phyloP scores from a whole-genome alignment of 2,329 filamentous ascomycete genomes.

The Talaromyces sp. region DNA sequence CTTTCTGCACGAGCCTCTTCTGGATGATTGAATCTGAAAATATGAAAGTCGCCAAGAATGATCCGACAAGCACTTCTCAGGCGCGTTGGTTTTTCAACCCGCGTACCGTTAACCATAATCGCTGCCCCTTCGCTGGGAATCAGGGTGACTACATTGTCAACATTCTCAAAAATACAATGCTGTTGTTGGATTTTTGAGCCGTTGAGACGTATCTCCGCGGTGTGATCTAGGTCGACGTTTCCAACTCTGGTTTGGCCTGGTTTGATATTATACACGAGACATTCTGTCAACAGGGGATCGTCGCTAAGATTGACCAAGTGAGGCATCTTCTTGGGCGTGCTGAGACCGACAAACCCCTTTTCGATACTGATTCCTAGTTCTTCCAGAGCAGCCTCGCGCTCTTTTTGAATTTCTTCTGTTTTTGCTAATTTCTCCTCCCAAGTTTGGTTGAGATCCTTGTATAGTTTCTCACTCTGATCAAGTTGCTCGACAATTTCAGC shows the following conservation, averaged over 20 bases:
- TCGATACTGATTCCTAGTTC: slow-evolving; percentile 98
- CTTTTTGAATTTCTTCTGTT: slow-evolving; percentile 96
- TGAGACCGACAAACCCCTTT: slow-evolving; percentile 92
- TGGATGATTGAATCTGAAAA: slow-evolving; percentile 97
- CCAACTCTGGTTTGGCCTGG: slow-evolving; percentile 91
- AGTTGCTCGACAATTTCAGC: slow-evolving; percentile 97
- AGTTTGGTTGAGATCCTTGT: slow-evolving; percentile 93
- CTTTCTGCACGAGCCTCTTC: slow-evolving; percentile 91
- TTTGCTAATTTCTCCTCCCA: slow-evolving; percentile 96
- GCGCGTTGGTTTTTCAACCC: slow-evolving; percentile 78
- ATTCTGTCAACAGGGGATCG: slow-evolving; percentile 88
- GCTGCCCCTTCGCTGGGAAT: slow-evolving; percentile 86
- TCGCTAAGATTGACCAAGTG: slow-evolving; percentile 98
- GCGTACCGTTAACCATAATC: slow-evolving; percentile 95
- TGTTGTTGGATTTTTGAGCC: slow-evolving; percentile 88
- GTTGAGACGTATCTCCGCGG: slow-evolving; percentile 87
- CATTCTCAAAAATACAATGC: slow-evolving; percentile 91
- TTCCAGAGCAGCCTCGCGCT: slow-evolving; percentile 89
- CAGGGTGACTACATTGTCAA: slow-evolving; percentile 88
- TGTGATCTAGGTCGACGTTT: slow-evolving; percentile 80
- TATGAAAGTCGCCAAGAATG: slow-evolving; percentile 96
- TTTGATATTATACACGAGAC: slow-evolving; percentile 96
- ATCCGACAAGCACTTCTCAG: slow-evolving; percentile 90
- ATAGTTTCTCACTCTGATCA: slow-evolving; percentile 91
- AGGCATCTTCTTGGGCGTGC: slow-evolving; percentile 98